Evolutionary conservation across 352 stramenopile species (phyloP), one percentile per base, ranked within the genome.

Genomic region (Phytopythium chamaehyphon): DNA sequence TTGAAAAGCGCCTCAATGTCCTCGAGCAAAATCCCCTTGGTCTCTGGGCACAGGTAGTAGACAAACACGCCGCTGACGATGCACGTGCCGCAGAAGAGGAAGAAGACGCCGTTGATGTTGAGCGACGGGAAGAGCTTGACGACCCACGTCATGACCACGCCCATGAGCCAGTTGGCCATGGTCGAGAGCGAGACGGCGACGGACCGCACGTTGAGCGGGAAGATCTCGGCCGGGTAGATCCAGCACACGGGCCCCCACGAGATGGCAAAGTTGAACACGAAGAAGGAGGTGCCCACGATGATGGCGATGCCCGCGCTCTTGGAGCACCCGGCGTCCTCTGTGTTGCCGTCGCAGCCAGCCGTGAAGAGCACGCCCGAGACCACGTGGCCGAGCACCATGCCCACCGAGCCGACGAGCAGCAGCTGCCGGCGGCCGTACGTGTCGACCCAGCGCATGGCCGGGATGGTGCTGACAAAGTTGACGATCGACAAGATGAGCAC

Each of bases 1-100:
- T 69, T 37, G 47, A 87, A 84, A 15, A 87, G 51, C 33, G 60
- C 69, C 47, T 87, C 76, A 22, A 71, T 84, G 40, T 84, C 73
- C 55, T 86, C 75, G 10, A 86, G 53, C 15, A 84, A 22, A 19
- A 84, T 63, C 3, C 64, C 56, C 14, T 65, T 76, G 10, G 74
- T 83, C 63, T 85, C 74, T 2, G 60, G 69, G n/a, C 71, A 85
- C 44, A 73, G 40, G 51, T 62, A 69, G 51, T 68, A 76, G 40
- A 81, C 69, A 28, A 83, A 73, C 23, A 71, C 61, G 11, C 65
- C 62, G 26, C 63, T 63, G 33, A 81, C 19, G 23, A 76, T 49
- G 24, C 66, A 77, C 18, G 72, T 69, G 37, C 56, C 68, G 8
- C 55, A 55, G 57, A 85, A 87, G 54, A 87, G 64, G 57, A 70